Conservation (phyloP, 78 protist genomes). For the Dictyostelium brefeldianum region DNA sequence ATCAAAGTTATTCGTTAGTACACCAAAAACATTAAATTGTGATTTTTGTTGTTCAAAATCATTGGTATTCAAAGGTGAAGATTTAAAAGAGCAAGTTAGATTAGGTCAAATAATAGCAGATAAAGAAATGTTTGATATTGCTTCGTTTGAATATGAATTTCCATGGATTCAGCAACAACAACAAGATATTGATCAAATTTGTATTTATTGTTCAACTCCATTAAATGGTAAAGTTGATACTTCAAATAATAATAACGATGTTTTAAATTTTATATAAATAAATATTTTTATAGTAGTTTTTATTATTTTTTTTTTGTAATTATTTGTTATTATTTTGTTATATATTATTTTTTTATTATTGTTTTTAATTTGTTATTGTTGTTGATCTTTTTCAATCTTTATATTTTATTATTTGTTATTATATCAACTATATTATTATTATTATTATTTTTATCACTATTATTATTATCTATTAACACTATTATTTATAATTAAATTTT, state of each 20-base stretch:
- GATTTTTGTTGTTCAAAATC: conserved; percentile 11
- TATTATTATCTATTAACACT: background rate
- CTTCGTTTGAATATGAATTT: background rate
- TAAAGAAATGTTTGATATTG: background rate
- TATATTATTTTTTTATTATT: too few relatives aligned
- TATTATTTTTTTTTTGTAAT: background rate
- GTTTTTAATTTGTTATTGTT: background rate
- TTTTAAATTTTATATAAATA: background rate
- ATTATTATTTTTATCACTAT: background rate
- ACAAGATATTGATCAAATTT: background rate
- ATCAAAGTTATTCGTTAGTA: background rate
- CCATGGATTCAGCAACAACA: background rate
- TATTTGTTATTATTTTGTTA: background rate
- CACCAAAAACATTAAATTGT: conserved; percentile 20
- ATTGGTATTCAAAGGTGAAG: background rate
- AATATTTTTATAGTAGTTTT: background rate
- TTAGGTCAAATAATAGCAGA: background rate
- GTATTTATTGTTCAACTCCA: conserved; percentile 8
- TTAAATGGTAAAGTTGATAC: background rate
- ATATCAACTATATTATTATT: background rate
- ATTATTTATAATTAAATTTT: background rate
- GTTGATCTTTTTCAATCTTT: background rate
- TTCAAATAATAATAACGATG: background rate
- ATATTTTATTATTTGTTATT: background rate
- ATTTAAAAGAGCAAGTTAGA: background rate